phyloP scores from a whole-genome alignment of 2,329 filamentous ascomycete genomes.

The Raffaelea albimanens region DNA sequence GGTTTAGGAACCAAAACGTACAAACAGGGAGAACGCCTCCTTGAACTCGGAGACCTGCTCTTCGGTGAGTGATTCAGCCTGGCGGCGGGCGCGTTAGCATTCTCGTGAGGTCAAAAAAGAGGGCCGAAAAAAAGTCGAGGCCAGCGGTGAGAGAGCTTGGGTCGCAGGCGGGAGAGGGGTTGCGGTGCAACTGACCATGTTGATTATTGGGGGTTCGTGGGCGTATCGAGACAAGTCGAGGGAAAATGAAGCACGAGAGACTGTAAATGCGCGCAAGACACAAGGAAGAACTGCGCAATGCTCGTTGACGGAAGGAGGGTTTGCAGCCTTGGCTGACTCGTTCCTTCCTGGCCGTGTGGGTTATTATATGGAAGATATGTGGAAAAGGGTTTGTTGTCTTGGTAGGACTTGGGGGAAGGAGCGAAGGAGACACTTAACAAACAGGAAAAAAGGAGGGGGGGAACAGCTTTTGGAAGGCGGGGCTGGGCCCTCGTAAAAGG shows the following conservation, averaged over 20 bases:
- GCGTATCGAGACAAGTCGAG: neutral
- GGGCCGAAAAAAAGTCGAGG: neutral
- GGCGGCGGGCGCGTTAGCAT: slow-evolving; percentile 11
- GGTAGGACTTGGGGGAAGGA: slow-evolving; percentile 1
- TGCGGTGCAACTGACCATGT: neutral
- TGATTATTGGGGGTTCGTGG: neutral
- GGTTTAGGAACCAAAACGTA: slow-evolving; percentile 44
- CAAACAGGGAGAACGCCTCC: slow-evolving; percentile 99
- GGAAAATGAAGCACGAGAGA: neutral
- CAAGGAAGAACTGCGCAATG: neutral
- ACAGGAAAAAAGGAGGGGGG: slow-evolving; percentile 5
- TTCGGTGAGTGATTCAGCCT: slow-evolving; percentile 98
- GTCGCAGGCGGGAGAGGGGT: neutral
- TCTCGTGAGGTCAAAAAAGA: neutral
- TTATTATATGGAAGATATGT: slow-evolving; percentile 3
- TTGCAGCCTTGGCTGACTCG: slow-evolving; percentile 7
- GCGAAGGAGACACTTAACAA: neutral
- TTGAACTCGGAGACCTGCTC: slow-evolving; percentile 99
- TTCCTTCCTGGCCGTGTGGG: slow-evolving; percentile 4
- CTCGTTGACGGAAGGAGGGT: slow-evolving; percentile 3
- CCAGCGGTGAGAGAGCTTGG: neutral
- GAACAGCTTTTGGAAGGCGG: slow-evolving; percentile 1
- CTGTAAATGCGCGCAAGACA: neutral
- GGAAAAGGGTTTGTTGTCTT: neutral
- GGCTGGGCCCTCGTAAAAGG: neutral